These are phyloP conservation scores for Corylus americana DNA, from an alignment of 306 rosid species.

Conservation along the genomic window DNA sequence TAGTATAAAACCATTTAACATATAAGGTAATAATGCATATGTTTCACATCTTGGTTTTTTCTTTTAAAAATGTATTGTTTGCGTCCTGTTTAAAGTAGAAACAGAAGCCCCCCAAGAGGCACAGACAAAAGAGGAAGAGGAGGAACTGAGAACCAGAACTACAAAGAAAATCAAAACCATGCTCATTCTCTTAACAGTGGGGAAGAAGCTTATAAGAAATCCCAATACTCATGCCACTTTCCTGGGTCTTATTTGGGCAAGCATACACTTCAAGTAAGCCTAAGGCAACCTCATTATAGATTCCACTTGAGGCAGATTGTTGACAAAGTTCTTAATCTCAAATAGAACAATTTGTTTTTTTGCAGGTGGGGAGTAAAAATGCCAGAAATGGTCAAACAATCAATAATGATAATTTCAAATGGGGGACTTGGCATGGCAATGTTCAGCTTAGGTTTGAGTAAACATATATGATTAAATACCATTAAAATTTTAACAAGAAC, in stretches of 20 bases:
- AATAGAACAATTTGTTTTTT: not conserved
- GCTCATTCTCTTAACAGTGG: constrained; percentile 66
- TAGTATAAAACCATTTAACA: not conserved
- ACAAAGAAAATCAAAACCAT: constrained; percentile 47
- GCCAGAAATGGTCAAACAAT: constrained; percentile 66
- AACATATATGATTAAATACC: not conserved
- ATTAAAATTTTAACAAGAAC: not conserved
- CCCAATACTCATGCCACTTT: constrained; percentile 95
- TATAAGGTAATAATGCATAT: not conserved
- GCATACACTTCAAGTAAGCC: constrained; percentile 71
- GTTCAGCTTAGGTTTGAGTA: constrained; percentile 88
- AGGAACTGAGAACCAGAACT: constrained; percentile 37
- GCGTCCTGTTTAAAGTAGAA: constrained; percentile 46
- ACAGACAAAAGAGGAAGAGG: constrained; percentile 64
- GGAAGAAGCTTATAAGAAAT: constrained; percentile 64
- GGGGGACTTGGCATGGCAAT: constrained; percentile 99
- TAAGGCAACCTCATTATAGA: not conserved
- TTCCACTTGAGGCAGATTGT: not conserved
- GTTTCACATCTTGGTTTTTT: not conserved
- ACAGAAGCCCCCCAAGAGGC: constrained; percentile 52
- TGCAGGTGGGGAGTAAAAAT: constrained; percentile 78
- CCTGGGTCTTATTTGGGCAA: constrained; percentile 76
- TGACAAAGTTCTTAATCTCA: not conserved
- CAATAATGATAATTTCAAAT: constrained; percentile 59
- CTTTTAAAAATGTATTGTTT: constrained; percentile 23